Conservation (phyloP, 106 monocot species). For the Narthecium ossifragum region DNA sequence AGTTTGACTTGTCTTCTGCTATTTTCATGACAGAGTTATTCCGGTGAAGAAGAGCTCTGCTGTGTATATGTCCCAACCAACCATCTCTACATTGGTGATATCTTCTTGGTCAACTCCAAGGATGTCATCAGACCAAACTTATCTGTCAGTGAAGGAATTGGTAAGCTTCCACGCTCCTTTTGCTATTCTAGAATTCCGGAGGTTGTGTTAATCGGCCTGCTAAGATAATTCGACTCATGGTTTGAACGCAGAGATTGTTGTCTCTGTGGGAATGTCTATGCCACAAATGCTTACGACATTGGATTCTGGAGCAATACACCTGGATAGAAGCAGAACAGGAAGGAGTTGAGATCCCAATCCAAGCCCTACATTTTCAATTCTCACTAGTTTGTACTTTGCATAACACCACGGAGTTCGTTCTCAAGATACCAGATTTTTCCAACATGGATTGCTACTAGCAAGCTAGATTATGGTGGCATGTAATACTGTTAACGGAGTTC, state of each 20-base stretch:
- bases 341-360: slow-evolving; percentile 1
- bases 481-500: too few species aligned
- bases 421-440: too few species aligned
- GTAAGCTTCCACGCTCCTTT: neutral
- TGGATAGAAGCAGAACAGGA: neutral
- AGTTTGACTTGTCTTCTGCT: neutral
- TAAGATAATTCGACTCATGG: neutral
- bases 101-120: slow-evolving; percentile 13
- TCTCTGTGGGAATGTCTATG: slow-evolving; percentile 10
- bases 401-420: too few species aligned
- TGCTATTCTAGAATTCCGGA: neutral
- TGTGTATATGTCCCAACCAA: slow-evolving; percentile 17
- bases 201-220: neutral
- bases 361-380: neutral
- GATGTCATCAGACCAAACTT: slow-evolving; percentile 18
- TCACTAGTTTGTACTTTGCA: too few species aligned
- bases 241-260: slow-evolving; percentile 13
- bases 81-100: slow-evolving; percentile 17
- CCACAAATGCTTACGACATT: slow-evolving; percentile 4
- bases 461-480: too few species aligned
- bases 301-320: slow-evolving; percentile 5
- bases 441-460: too few species aligned
- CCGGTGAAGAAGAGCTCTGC: slow-evolving; percentile 16
- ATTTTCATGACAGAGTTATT: slow-evolving; percentile 5
- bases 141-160: slow-evolving; percentile 22